Evolutionary conservation across 805 yeast species (phyloP).

Genomic region (Spathaspora sp.): DNA sequence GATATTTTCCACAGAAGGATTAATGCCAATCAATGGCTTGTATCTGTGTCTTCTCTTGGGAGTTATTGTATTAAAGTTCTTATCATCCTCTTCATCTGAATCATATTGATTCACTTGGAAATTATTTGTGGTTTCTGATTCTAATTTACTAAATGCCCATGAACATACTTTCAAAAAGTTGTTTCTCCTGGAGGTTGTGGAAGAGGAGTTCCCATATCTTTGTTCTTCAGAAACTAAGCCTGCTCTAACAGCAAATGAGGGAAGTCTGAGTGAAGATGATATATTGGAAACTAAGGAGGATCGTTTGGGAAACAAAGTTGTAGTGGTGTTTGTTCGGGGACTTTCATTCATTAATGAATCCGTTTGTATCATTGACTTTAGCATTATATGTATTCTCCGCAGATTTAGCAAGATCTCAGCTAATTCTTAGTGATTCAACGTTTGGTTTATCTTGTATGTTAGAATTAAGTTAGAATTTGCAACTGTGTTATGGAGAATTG

Average conservation of each 20-base stretch:
- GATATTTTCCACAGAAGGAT: slow-evolving; percentile 7
- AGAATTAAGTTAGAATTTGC: not conserved
- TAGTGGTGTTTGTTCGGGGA: slow-evolving; percentile 1
- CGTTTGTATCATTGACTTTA: slow-evolving; percentile 40
- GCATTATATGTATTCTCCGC: slow-evolving; percentile 37
- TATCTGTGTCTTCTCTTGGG: not conserved
- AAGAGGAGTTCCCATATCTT: not conserved
- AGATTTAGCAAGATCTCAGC: not conserved
- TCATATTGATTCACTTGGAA: not conserved
- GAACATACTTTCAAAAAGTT: slow-evolving; percentile 9
- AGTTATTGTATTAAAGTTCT: not conserved
- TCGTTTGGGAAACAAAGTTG: not conserved
- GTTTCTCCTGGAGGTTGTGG: slow-evolving; percentile 1
- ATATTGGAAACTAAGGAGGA: slow-evolving; percentile 1
- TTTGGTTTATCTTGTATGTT: too few species aligned
- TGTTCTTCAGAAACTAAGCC: not conserved
- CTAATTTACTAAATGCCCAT: slow-evolving; percentile 7
- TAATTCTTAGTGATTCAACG: not conserved
- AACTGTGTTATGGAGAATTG: not conserved
- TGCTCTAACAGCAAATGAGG: slow-evolving; percentile 1
- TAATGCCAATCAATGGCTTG: slow-evolving; percentile 1
- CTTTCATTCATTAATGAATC: slow-evolving; percentile 11
- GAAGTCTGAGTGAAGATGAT: slow-evolving; percentile 9
- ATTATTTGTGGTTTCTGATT: not conserved
- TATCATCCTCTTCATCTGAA: not conserved